These are phyloP conservation scores for Gracilariopsis chorda DNA, from an alignment of 23 red algal genomes.

Conservation along the genomic window DNA sequence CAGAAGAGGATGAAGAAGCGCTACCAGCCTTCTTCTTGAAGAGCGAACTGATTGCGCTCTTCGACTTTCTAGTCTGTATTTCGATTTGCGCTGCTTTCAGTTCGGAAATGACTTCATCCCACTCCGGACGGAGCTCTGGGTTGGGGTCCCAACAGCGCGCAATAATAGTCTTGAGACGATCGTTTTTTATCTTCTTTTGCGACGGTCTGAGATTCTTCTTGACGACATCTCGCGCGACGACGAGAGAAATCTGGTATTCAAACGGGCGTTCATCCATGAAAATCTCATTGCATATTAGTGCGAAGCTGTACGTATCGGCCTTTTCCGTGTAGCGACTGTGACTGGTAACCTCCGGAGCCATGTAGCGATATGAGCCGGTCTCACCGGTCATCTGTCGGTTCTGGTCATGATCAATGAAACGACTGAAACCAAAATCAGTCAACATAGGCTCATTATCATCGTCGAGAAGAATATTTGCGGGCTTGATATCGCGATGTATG, in stretches of 20 bases:
- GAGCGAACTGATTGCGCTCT: background rate
- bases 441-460: conserved; percentile 76
- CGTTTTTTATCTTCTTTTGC: conserved; percentile 83
- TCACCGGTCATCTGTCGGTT: conserved; percentile 86
- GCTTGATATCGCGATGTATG: conserved; percentile 94
- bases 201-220: conserved; percentile 86
- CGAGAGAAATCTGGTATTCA: conserved; percentile 82
- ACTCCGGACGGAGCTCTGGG: conserved; percentile 71
- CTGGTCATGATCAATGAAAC: conserved; percentile 72
- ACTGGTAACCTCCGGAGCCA: conserved; percentile 96
- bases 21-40: conserved; percentile 12
- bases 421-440: conserved; percentile 94
- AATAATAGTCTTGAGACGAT: conserved; percentile 68
- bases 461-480: conserved; percentile 84
- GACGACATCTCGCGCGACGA: conserved; percentile 89
- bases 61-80: conserved; percentile 14
- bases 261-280: conserved; percentile 92
- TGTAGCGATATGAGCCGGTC: conserved; percentile 93
- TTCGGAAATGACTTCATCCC: conserved; percentile 76
- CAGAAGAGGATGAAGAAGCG: conserved; percentile 15
- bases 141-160: conserved; percentile 74
- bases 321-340: conserved; percentile 89
- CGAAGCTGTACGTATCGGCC: conserved; percentile 95
- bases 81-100: conserved; percentile 48
- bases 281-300: conserved; percentile 93